phyloP scores from a whole-genome alignment of 2,329 filamentous ascomycete genomes.

The Aspergillus pseudoglaucus region DNA sequence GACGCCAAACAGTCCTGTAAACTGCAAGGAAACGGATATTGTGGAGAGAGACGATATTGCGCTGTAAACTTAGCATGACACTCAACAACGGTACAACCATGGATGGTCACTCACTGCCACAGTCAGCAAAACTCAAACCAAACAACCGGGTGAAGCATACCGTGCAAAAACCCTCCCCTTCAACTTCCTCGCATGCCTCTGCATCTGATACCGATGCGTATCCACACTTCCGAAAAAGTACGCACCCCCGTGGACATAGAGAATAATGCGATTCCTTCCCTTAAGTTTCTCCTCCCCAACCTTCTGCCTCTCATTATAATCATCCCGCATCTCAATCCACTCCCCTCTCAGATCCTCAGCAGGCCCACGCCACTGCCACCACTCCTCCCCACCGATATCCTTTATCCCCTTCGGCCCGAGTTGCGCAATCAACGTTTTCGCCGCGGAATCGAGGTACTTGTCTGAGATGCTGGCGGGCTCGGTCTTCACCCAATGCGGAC shows the following conservation, averaged over 20 bases:
- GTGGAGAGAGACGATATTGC: conserved; percentile 78
- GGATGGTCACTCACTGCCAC: conserved; percentile 14
- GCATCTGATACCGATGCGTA: conserved; percentile 96
- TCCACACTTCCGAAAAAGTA: conserved; percentile 96
- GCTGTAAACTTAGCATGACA: conserved; percentile 30
- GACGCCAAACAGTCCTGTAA: conserved; percentile 83
- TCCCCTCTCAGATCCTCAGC: conserved; percentile 68
- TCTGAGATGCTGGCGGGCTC: conserved; percentile 62
- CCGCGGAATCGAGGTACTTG: conserved; percentile 59
- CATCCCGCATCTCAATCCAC: conserved; percentile 91
- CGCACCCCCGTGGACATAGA: conserved; percentile 90
- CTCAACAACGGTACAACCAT: not conserved
- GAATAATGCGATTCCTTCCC: conserved; percentile 67
- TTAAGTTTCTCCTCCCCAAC: conserved; percentile 34
- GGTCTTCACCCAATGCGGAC: conserved; percentile 78
- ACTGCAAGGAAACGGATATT: conserved; percentile 93
- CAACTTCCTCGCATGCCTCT: conserved; percentile 88
- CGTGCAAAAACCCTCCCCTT: conserved; percentile 81
- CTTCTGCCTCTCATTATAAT: conserved; percentile 67
- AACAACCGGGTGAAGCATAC: conserved; percentile 21
- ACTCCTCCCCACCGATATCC: conserved; percentile 69
- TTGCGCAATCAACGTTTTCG: conserved; percentile 61
- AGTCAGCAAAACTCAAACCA: conserved; percentile 11
- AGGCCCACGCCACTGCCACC: conserved; percentile 80
- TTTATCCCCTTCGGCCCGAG: conserved; percentile 70